A percentile compares a stretch with the other conserved stretches of the same genome.
Evolutionary conservation across 805 yeast species (phyloP).

Genomic region (Lipomyces japonicus): DNA sequence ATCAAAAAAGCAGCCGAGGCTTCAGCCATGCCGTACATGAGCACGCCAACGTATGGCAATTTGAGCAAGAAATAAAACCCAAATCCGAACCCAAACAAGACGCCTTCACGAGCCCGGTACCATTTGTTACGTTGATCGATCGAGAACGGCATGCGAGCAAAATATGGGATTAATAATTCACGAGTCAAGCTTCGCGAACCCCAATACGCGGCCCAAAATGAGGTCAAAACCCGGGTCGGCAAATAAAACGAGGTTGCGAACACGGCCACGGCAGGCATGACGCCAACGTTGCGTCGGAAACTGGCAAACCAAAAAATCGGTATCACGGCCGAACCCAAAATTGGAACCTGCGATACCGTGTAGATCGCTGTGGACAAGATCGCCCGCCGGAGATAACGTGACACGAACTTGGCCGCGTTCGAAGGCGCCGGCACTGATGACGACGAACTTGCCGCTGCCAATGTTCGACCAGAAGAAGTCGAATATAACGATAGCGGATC

Average conservation of each 20-base stretch:
- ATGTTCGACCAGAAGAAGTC: not conserved
- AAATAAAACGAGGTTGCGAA: conserved; percentile 38
- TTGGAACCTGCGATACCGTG: conserved; percentile 42
- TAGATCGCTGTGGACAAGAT: conserved; percentile 37
- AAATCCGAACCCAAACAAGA: conserved; percentile 54
- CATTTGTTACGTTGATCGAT: conserved; percentile 42
- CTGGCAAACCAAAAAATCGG: conserved; percentile 45
- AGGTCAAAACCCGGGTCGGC: conserved; percentile 40
- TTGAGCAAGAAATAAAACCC: conserved; percentile 45
- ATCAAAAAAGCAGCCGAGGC: conserved; percentile 52
- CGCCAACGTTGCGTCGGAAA: conserved; percentile 47
- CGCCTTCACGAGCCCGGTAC: conserved; percentile 53
- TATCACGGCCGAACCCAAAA: conserved; percentile 43
- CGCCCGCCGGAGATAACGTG: conserved; percentile 34
- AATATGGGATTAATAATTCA: conserved; percentile 51
- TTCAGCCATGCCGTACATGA: conserved; percentile 52
- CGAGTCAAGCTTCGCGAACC: conserved; percentile 46
- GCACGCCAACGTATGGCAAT: conserved; percentile 47
- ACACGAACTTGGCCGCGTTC: conserved; percentile 30
- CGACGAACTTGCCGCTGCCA: not conserved
- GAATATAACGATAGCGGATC: conserved; percentile 20
- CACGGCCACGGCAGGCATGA: conserved; percentile 43
- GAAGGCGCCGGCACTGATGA: not conserved
- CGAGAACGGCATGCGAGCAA: conserved; percentile 46
- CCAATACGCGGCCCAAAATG: conserved; percentile 45